Base-by-base conservation (phyloP, 2,329 filamentous ascomycete species). In the Pyrenophora tritici-repentis region DNA sequence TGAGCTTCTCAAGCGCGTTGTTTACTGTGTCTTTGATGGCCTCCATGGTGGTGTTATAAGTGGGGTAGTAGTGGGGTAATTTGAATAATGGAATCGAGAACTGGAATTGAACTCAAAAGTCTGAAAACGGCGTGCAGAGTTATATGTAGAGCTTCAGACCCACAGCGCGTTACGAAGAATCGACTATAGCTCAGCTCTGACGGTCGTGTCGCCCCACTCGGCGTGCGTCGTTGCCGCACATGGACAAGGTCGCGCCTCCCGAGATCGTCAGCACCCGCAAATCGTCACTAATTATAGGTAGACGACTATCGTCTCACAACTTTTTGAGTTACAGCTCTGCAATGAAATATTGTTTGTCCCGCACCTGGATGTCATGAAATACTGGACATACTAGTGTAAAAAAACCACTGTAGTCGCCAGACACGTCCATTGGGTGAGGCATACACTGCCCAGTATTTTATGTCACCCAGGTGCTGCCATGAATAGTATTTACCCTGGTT, bases 21-120 rank as follows among this genome's bases (percentile, higher is more conserved):
- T 73, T 75, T 55, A 75, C 65, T 47, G 67, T 68, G 47, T 73
- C 72, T 57, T 73, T 76, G 54, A 77, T 71, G 44, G 75, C 68
- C 36, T 73, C 71, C 63, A 76, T 76, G 70, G 59, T 61, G 68
- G 76, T 76, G 18, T 20, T 20, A 5, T 20, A 3, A 20, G 18
- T 20, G 18, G 18, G 18, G 40, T 49, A 55, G 16, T 57, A 32
- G 47, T 26, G 38, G 42, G 40, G 46, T 43, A 58, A 46, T 39
- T 42, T 44, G 42, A 18, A 39, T 12, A 40, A 41, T 31, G 44
- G 43, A 53, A 37, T 35, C 17, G 34, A 16, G 10, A 14, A 37
- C 26, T 47, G 50, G 39, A 58, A 51, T 32, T 35, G 31, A 17
- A 18, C 14, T 18, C 35, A 14, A 33, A 37, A 14, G 14, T 45